These are phyloP conservation scores for Pulveroboletus ravenelii DNA, from an alignment of 768 basidiomycete genomes.

Conservation along the genomic window DNA sequence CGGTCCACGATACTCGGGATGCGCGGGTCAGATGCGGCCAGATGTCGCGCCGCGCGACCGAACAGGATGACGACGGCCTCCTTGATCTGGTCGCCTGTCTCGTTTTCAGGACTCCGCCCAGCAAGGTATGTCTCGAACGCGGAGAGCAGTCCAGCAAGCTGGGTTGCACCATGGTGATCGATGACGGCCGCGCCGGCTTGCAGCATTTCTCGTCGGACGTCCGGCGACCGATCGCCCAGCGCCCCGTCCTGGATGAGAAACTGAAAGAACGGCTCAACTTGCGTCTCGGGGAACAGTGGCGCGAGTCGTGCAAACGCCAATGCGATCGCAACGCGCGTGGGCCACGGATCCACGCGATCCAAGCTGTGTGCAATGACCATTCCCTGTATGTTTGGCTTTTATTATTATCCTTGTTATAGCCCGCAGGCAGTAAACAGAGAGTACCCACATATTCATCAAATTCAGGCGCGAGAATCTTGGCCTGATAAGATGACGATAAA, in stretches of 20 bases:
- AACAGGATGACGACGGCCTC: conserved; percentile 95
- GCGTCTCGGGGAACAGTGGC: conserved; percentile 53
- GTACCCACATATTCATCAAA: conserved; percentile 86
- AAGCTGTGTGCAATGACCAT: conserved; percentile 88
- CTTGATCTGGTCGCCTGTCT: conserved; percentile 82
- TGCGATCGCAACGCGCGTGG: conserved; percentile 71
- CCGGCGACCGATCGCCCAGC: conserved; percentile 76
- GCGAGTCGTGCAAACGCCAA: conserved; percentile 63
- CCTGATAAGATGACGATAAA: no score
- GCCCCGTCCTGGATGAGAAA: conserved; percentile 86
- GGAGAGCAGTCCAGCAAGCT: conserved; percentile 68
- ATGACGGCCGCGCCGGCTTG: conserved; percentile 76
- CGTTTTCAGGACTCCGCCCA: conserved; percentile 49
- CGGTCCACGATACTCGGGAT: conserved; percentile 80
- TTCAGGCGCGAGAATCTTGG: conserved; percentile 83
- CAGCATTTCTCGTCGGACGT: conserved; percentile 87
- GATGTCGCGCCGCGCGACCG: conserved; percentile 85
- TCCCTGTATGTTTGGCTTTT: conserved; percentile 46
- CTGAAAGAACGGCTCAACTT: conserved; percentile 69
- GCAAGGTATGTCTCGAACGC: conserved; percentile 78
- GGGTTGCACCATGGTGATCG: conserved; percentile 73
- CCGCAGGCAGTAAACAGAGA: background rate
- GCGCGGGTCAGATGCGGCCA: conserved; percentile 70
- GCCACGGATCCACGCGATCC: conserved; percentile 88
- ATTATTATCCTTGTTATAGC: background rate